Conservation (phyloP, 345 rosid species). For the Eucalyptus curtisii region DNA sequence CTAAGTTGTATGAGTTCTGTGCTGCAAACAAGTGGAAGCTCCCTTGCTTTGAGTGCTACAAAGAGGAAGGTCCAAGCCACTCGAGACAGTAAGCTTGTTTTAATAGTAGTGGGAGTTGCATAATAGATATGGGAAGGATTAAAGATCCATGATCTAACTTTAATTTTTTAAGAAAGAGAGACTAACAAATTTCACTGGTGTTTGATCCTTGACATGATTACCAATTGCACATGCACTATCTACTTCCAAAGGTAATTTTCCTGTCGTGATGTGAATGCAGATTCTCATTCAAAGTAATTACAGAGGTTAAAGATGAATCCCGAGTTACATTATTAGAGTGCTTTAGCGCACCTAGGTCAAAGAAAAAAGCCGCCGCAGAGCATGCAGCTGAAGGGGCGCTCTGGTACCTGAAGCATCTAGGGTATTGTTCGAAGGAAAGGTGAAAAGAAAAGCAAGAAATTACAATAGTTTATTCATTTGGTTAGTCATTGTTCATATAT, state of each 20-base stretch:
- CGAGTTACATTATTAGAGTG: slow-evolving; percentile 20
- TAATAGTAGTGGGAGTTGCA: background rate
- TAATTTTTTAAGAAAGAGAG: background rate
- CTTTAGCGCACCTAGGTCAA: slow-evolving; percentile 19
- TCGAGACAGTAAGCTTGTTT: slow-evolving; percentile 21
- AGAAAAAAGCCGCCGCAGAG: slow-evolving; percentile 49
- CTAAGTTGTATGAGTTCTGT: slow-evolving; percentile 32
- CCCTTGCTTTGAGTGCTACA: slow-evolving; percentile 35
- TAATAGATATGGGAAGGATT: background rate
- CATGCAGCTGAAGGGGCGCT: slow-evolving; percentile 62
- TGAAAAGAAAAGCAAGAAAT: background rate
- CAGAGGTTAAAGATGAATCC: slow-evolving; percentile 19
- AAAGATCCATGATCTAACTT: background rate
- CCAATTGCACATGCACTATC: background rate
- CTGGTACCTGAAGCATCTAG: slow-evolving; percentile 45
- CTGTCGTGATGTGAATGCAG: slow-evolving; percentile 1
- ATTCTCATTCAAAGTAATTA: slow-evolving; percentile 23
- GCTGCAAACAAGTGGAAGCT: slow-evolving; percentile 29
- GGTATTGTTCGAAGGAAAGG: background rate
- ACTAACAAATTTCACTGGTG: background rate
- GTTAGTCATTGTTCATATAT: background rate
- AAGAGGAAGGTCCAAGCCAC: slow-evolving; percentile 39
- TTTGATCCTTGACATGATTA: background rate
- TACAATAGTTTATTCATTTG: background rate
- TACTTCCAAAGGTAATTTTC: background rate